phyloP scores from a whole-genome alignment of 2,329 filamentous ascomycete species.

The Colletotrichum magnum region DNA sequence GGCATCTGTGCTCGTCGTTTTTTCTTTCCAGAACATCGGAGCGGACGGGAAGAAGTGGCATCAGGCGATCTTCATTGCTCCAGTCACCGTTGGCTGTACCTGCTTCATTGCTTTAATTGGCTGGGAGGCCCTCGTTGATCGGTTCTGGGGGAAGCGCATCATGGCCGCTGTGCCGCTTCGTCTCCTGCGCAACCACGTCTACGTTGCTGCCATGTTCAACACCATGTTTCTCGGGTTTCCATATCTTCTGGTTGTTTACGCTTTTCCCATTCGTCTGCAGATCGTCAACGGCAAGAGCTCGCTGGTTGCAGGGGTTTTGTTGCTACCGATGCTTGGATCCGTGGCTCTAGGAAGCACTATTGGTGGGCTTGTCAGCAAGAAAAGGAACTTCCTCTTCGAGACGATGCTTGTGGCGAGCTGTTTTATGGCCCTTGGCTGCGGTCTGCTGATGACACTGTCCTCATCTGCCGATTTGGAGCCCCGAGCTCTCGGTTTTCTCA shows the following conservation, averaged over 20 bases:
- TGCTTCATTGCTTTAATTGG: slow-evolving; percentile 54
- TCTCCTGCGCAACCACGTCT: slow-evolving; percentile 63
- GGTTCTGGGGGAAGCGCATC: slow-evolving; percentile 49
- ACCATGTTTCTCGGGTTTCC: slow-evolving; percentile 66
- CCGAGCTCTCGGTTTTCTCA: slow-evolving; percentile 64
- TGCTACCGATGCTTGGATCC: slow-evolving; percentile 67
- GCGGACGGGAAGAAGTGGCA: slow-evolving; percentile 56
- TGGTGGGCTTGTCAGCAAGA: slow-evolving; percentile 58
- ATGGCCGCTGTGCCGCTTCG: slow-evolving; percentile 63
- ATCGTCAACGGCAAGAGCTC: slow-evolving; percentile 63
- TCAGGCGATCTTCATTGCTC: slow-evolving; percentile 57
- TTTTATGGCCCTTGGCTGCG: slow-evolving; percentile 63
- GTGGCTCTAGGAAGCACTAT: slow-evolving; percentile 61
- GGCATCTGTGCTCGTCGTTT: slow-evolving; percentile 68
- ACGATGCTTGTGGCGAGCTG: slow-evolving; percentile 58
- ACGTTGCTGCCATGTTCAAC: slow-evolving; percentile 57
- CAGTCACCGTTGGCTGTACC: slow-evolving; percentile 54
- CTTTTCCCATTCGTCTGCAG: slow-evolving; percentile 65
- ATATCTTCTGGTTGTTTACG: slow-evolving; percentile 63
- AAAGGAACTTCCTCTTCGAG: slow-evolving; percentile 58
- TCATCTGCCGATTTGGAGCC: slow-evolving; percentile 52
- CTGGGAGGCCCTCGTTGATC: slow-evolving; percentile 56
- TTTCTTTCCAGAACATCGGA: slow-evolving; percentile 69
- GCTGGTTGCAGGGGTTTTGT: slow-evolving; percentile 63
- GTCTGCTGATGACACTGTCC: slow-evolving; percentile 56